Percentiles rank a stretch among this genome's conserved stretches.
Evolutionary conservation across 306 rosid species (phyloP).

Genomic region (Corylus heterophylla): DNA sequence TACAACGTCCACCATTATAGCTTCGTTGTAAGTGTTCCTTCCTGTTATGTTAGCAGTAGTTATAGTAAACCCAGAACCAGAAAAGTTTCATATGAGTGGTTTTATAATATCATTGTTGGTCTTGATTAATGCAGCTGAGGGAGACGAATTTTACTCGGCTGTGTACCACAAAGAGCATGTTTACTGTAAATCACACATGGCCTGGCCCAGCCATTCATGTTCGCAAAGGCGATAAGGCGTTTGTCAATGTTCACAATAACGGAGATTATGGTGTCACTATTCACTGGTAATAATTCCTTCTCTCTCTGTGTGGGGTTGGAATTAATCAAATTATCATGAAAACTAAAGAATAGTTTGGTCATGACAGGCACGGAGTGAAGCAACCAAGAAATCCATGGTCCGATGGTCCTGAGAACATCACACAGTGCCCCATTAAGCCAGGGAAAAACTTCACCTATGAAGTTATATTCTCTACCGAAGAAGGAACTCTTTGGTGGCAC

Average conservation of each 20-base stretch:
- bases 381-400: conserved; percentile 49
- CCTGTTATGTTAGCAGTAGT: no score
- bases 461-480: conserved; percentile 35
- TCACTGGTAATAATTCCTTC: conserved; percentile 26
- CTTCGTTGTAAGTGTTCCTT: conserved; percentile 22
- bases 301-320: not conserved
- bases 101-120: not conserved
- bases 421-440: conserved; percentile 37
- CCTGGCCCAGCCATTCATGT: conserved; percentile 42
- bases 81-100: no score
- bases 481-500: conserved; percentile 52
- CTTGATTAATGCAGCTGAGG: conserved; percentile 14
- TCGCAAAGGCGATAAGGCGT: conserved; percentile 33
- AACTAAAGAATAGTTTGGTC: not conserved
- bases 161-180: conserved; percentile 30
- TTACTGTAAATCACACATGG: conserved; percentile 26
- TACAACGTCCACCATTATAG: conserved; percentile 22
- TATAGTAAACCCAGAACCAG: no score
- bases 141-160: conserved; percentile 28
- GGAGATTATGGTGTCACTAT: conserved; percentile 37
- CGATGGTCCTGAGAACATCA: conserved; percentile 44
- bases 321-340: no score
- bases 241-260: conserved; percentile 27
- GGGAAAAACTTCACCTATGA: conserved; percentile 32
- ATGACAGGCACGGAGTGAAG: conserved; percentile 38